These are phyloP conservation scores for Harringtonia lauricola DNA, from an alignment of 2,329 filamentous ascomycete species.

Conservation along the genomic window DNA sequence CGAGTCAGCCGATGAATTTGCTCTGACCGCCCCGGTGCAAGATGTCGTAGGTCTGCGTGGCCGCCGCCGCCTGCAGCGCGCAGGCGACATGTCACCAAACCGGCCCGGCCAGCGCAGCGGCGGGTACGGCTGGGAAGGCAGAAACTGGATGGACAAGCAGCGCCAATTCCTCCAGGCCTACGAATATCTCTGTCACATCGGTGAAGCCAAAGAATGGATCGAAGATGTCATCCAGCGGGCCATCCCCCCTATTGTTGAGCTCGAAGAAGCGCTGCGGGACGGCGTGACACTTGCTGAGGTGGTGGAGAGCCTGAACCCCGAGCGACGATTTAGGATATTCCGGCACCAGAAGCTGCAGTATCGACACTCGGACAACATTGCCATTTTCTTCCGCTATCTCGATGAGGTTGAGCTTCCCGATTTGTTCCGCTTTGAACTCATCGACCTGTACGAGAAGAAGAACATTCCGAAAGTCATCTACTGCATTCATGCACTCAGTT, in stretches of 20 bases:
- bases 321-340: slow-evolving; percentile 71
- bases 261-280: slow-evolving; percentile 86
- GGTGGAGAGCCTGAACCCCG: slow-evolving; percentile 77
- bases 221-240: slow-evolving; percentile 76
- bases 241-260: slow-evolving; percentile 83
- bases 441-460: slow-evolving; percentile 98
- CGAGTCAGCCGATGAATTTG: slow-evolving; percentile 67
- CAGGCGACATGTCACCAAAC: slow-evolving; percentile 38
- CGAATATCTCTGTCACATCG: slow-evolving; percentile 97
- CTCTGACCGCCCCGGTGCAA: slow-evolving; percentile 64
- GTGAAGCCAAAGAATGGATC: slow-evolving; percentile 98
- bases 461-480: slow-evolving; percentile 99
- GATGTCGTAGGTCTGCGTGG: slow-evolving; percentile 84
- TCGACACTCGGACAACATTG: slow-evolving; percentile 96
- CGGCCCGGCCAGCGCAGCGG: slow-evolving; percentile 33
- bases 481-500: slow-evolving; percentile 93
- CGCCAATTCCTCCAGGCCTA: slow-evolving; percentile 93
- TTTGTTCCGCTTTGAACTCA: slow-evolving; percentile 91
- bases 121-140: slow-evolving; percentile 63
- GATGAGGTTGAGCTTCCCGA: slow-evolving; percentile 89
- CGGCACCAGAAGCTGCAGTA: slow-evolving; percentile 76
- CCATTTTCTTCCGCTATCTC: slow-evolving; percentile 87
- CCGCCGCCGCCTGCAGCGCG: slow-evolving; percentile 69
- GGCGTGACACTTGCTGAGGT: slow-evolving; percentile 92
- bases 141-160: slow-evolving; percentile 99